Conservation (phyloP, 805 yeast genomes). For the Saccharomyces paradoxus region DNA sequence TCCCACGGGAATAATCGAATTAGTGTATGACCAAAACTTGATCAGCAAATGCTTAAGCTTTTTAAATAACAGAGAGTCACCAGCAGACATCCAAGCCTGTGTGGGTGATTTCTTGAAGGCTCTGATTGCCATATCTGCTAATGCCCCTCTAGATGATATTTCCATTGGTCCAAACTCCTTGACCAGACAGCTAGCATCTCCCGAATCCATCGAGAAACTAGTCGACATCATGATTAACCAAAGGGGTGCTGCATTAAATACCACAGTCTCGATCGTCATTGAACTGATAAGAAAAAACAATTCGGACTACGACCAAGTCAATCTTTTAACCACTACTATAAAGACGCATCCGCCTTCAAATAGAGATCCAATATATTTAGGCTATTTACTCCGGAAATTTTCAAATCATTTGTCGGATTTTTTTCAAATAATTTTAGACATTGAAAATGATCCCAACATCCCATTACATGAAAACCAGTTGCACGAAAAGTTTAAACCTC, state of each 20-base stretch:
- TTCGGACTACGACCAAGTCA: conserved; percentile 85
- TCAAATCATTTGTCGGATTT: conserved; percentile 44
- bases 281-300: conserved; percentile 92
- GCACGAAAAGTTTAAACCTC: conserved; percentile 52
- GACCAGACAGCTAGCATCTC: conserved; percentile 77
- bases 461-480: conserved; percentile 50
- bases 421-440: conserved; percentile 18
- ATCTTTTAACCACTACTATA: conserved; percentile 63
- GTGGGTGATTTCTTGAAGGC: conserved; percentile 93
- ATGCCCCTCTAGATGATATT: conserved; percentile 65
- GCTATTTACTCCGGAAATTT: conserved; percentile 68
- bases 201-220: conserved; percentile 50
- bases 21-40: conserved; percentile 63
- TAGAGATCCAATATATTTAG: conserved; percentile 85
- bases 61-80: conserved; percentile 47
- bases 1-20: conserved; percentile 81
- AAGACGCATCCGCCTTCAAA: conserved; percentile 83
- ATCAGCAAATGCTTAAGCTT: conserved; percentile 63
- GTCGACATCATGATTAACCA: conserved; percentile 58
- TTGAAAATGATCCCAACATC: conserved; percentile 8
- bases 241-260: conserved; percentile 76
- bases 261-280: conserved; percentile 86
- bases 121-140: conserved; percentile 88
- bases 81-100: conserved; percentile 71
- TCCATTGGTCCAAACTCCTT: conserved; percentile 92